A percentile compares a stretch with the other conserved stretches of the same genome.
Evolutionary conservation across 768 basidiomycete genomes (phyloP).

Genomic region (Serpula lacrymans): DNA sequence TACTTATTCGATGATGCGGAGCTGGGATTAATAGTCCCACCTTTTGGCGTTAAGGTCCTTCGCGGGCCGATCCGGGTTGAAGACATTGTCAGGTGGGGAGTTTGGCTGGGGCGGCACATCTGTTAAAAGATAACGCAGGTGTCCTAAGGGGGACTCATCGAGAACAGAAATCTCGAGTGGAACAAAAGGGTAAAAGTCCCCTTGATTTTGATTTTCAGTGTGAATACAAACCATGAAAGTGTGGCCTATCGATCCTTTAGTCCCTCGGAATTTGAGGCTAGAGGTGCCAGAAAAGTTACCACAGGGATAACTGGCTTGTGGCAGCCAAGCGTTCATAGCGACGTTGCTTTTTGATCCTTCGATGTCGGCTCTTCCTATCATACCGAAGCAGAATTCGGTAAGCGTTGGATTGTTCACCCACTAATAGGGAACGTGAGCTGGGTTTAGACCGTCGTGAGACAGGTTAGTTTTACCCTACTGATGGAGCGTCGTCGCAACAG

Average conservation of each 20-base stretch:
- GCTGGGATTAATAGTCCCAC: slow-evolving; percentile 66
- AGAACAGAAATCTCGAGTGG: slow-evolving; percentile 79
- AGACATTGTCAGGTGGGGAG: slow-evolving; percentile 80
- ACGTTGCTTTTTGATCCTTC: slow-evolving; percentile 82
- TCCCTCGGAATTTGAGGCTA: slow-evolving; percentile 75
- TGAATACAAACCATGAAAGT: slow-evolving; percentile 81
- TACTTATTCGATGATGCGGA: slow-evolving; percentile 77
- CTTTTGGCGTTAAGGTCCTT: slow-evolving; percentile 71
- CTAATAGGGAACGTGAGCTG: slow-evolving; percentile 79
- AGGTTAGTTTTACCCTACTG: slow-evolving; percentile 86
- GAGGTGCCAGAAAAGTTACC: slow-evolving; percentile 79
- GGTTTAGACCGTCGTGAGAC: slow-evolving; percentile 83
- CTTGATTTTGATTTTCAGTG: slow-evolving; percentile 82
- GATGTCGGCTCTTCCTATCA: slow-evolving; percentile 82
- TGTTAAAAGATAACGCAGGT: slow-evolving; percentile 79
- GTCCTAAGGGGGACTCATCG: slow-evolving; percentile 77
- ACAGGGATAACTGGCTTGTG: slow-evolving; percentile 80
- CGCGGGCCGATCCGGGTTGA: slow-evolving; percentile 65
- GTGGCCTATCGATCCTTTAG: slow-evolving; percentile 83
- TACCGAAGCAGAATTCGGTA: slow-evolving; percentile 78
- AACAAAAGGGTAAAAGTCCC: slow-evolving; percentile 76
- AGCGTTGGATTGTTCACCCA: slow-evolving; percentile 81
- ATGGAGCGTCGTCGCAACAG: slow-evolving; percentile 71
- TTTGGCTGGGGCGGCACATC: slow-evolving; percentile 81
- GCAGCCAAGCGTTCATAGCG: slow-evolving; percentile 82